Evolutionary conservation across 2,329 filamentous ascomycete genomes (phyloP), one percentile per base, ranked within the genome.

Genomic region (Amylocarpus encephaloides): DNA sequence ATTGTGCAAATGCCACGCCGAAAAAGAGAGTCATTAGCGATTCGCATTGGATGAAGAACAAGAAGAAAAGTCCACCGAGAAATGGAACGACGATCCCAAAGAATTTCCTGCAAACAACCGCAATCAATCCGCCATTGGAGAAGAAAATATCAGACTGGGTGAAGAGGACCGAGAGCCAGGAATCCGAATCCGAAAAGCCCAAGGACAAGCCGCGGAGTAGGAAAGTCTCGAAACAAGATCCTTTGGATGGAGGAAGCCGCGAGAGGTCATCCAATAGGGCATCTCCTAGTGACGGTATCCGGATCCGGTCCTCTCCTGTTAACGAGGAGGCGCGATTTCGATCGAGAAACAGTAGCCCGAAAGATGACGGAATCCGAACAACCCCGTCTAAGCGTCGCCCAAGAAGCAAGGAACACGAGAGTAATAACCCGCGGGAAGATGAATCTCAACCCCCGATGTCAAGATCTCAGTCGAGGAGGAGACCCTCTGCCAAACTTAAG

Each of bases 11-110:
- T 49, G 57, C 54, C 2, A 90, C 59, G 13, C 92, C 92, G 13
- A 90, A 88, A 70, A 96, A 95, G 75, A 82, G 91, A 56, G 88
- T 97, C 48, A 82, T 96, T 54, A 96, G 91, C 66, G 92, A 97
- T 70, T 86, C 87, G 48, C 88, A 95, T 70, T 97, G 92, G 87
- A 81, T 81, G 69, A 59, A 54, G 66, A 78, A 76, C 54, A 76
- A 74, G 52, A 77, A 74, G 53, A 75, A 73, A 51, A 75, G 67
- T 50, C 68, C 75, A 7, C 66, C 73, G 0, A 72, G 69, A 52
- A 71, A 67, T 53, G 64, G 66, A 11, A 64, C 10, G 57, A 62
- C 11, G 58, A 66, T 83, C n/a, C 79, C 80, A 0, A 80, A 78
- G 58, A 73, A 80, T 53, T 83, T 83, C 55, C 63, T 81, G 12